Conservation (phyloP, 192 early-diverging fungal genomes). For the Linderina pennispora region DNA sequence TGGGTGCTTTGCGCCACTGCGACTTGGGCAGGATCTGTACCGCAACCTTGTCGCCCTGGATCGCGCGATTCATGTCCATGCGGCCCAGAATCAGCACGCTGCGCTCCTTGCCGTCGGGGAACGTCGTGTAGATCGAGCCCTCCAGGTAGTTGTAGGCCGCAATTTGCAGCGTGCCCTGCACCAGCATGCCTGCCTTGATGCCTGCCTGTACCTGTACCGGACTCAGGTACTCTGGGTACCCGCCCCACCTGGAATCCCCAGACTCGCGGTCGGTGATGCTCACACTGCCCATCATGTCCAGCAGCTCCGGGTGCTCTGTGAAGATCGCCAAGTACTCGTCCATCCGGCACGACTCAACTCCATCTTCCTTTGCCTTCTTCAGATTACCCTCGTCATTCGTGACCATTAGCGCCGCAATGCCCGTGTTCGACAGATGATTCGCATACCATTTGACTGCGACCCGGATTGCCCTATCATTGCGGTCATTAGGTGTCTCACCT, state of each 20-base stretch:
- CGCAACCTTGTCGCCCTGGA: conserved; percentile 89
- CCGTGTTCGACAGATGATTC: conserved; percentile 54
- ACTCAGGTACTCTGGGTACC: conserved; percentile 66
- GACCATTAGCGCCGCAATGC: conserved; percentile 61
- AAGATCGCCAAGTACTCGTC: conserved; percentile 70
- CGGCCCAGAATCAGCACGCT: conserved; percentile 79
- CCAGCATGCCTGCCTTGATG: conserved; percentile 69
- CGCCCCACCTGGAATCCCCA: conserved; percentile 47
- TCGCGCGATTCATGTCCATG: conserved; percentile 78
- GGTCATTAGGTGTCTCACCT: conserved; percentile 88
- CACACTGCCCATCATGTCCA: conserved; percentile 77
- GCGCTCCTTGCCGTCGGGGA: conserved; percentile 66
- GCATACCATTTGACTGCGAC: conserved; percentile 79
- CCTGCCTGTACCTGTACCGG: conserved; percentile 75
- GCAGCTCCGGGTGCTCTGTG: conserved; percentile 75
- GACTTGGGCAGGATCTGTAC: conserved; percentile 78
- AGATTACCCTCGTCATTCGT: conserved; percentile 90
- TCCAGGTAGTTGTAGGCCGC: conserved; percentile 86
- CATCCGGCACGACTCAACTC: conserved; percentile 66
- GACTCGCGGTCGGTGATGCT: conserved; percentile 33
- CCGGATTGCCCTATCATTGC: conserved; percentile 94
- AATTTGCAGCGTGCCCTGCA: conserved; percentile 79
- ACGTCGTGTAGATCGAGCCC: conserved; percentile 65
- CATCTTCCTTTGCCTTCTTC: conserved; percentile 56
- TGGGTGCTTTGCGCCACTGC: conserved; percentile 75